Percentiles rank a stretch among this genome's conserved stretches.
phyloP scores from a whole-genome alignment of 2,329 filamentous ascomycete species.

The Anisogramma anomala region DNA sequence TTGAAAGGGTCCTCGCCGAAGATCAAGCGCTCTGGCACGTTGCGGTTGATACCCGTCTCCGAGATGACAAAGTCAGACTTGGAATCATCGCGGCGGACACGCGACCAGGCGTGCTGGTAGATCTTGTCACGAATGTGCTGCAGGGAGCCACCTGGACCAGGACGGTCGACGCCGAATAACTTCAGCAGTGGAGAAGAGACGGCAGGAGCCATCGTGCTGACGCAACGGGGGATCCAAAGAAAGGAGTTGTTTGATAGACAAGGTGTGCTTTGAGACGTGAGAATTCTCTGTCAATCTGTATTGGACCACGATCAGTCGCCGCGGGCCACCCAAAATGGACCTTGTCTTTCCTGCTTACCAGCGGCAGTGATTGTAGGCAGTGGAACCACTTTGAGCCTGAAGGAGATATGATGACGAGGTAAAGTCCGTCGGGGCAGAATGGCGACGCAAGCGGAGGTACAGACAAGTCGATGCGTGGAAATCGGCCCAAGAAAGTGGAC shows the following conservation, averaged over 20 bases:
- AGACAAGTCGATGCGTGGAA: no score
- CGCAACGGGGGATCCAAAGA: neutral
- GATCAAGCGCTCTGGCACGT: conserved; percentile 1
- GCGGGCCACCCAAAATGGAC: no score
- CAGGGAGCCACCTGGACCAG: neutral
- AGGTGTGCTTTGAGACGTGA: neutral
- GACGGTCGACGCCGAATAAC: conserved; percentile 2
- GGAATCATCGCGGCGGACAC: conserved; percentile 5
- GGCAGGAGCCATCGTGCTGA: neutral
- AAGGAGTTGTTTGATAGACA: neutral
- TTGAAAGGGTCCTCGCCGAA: neutral
- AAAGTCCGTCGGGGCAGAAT: no score
- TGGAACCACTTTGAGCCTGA: no score
- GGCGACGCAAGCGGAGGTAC: no score
- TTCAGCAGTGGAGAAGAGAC: neutral
- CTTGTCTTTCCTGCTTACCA: neutral
- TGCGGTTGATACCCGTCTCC: conserved; percentile 12
- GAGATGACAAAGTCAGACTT: conserved; percentile 12
- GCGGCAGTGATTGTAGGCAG: neutral
- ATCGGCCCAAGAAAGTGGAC: no score
- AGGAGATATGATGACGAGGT: no score
- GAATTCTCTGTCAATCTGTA: no score
- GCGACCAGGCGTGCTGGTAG: conserved; percentile 9
- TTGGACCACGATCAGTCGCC: neutral
- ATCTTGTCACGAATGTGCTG: conserved; percentile 8